A percentile compares a stretch with the other conserved stretches of the same genome.
Conservation (phyloP, 1,139 yeast species). For the Hansenula lynferdii region DNA sequence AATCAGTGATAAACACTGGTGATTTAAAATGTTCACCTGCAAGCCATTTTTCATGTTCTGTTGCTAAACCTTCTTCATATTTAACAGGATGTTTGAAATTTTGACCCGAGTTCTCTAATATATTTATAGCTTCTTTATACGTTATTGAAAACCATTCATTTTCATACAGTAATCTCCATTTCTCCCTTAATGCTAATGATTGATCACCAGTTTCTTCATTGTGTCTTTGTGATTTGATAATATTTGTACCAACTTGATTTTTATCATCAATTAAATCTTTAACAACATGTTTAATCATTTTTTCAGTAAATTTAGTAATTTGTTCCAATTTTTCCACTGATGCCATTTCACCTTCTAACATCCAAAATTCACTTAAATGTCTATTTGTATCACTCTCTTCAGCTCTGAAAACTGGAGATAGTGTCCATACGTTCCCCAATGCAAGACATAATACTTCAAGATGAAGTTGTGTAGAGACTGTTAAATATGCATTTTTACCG, state of each 20-base stretch:
- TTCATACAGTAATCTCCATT: conserved; percentile 27
- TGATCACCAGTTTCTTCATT: conserved; percentile 27
- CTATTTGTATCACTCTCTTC: conserved; percentile 89
- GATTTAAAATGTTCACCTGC: conserved; percentile 63
- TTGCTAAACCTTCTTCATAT: conserved; percentile 74
- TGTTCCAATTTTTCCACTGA: conserved; percentile 55
- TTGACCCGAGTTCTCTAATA: conserved; percentile 33
- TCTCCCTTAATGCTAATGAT: conserved; percentile 22
- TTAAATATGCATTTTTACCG: conserved; percentile 61
- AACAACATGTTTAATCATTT: conserved; percentile 58
- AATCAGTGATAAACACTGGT: conserved; percentile 89
- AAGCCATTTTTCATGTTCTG: conserved; percentile 90
- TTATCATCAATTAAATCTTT: conserved; percentile 29
- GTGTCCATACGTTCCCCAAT: conserved; percentile 77
- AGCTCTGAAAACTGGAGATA: conserved; percentile 92
- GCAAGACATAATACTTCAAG: conserved; percentile 78
- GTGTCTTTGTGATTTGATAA: conserved; percentile 37
- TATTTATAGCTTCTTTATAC: conserved; percentile 67
- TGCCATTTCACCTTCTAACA: conserved; percentile 90
- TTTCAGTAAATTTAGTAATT: conserved; percentile 62
- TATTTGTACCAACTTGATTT: conserved; percentile 35
- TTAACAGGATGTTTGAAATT: conserved; percentile 32
- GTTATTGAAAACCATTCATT: conserved; percentile 66
- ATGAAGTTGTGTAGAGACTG: conserved; percentile 92
- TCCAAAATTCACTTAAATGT: conserved; percentile 95